These are phyloP conservation scores for Venturia aucupariae DNA, from an alignment of 2,329 filamentous ascomycete genomes.

Conservation along the genomic window DNA sequence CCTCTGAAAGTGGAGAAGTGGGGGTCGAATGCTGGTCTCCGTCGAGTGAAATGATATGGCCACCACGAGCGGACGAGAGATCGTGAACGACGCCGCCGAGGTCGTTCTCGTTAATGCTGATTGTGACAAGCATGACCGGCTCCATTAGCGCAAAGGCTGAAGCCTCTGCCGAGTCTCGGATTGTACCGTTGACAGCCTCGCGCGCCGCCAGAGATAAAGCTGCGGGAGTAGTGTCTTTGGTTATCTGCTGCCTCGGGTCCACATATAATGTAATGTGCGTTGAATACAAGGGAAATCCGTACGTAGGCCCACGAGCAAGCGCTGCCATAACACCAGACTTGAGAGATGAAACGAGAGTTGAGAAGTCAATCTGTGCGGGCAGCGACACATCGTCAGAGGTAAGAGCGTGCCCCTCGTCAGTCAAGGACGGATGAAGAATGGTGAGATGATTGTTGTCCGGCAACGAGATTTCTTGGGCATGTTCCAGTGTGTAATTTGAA, in stretches of 20 bases:
- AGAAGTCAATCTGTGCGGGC: constrained; percentile 43
- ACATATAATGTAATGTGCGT: constrained; percentile 63
- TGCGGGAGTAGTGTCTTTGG: constrained; percentile 56
- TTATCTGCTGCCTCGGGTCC: constrained; percentile 55
- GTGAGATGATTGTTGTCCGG: constrained; percentile 63
- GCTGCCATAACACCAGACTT: constrained; percentile 76
- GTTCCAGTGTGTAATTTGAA: constrained; percentile 19
- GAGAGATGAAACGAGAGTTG: constrained; percentile 45
- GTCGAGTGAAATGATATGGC: constrained; percentile 63
- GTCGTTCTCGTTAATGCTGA: constrained; percentile 72
- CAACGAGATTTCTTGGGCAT: constrained; percentile 25
- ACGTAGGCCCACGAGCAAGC: constrained; percentile 72
- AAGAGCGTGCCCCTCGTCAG: not conserved
- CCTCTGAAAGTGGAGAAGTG: not conserved
- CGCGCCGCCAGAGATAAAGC: constrained; percentile 59
- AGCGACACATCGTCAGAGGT: constrained; percentile 23
- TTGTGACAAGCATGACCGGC: constrained; percentile 84
- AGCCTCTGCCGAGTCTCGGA: constrained; percentile 51
- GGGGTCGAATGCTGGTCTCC: constrained; percentile 29
- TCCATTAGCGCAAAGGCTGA: constrained; percentile 65
- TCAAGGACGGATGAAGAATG: constrained; percentile 44
- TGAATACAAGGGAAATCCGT: constrained; percentile 70
- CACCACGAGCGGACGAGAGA: constrained; percentile 62
- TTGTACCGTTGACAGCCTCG: constrained; percentile 36
- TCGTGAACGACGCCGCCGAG: constrained; percentile 79